Evolutionary conservation across 768 basidiomycete species (phyloP).

Genomic region (Dendrothele bispora): DNA sequence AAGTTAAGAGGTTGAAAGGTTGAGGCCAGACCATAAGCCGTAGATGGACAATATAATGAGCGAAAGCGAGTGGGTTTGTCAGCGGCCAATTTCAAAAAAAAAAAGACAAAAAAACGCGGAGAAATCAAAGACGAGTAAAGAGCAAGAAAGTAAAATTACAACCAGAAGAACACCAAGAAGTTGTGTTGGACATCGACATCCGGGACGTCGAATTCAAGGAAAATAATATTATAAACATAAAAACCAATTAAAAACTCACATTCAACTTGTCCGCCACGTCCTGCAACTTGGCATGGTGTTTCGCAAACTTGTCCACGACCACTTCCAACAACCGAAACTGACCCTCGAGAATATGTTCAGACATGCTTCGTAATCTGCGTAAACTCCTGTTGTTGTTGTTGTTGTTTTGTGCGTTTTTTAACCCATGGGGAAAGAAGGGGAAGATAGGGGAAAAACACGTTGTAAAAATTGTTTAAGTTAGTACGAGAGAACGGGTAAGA

Average conservation of each 20-base stretch:
- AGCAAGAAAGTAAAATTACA: not conserved
- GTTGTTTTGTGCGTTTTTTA: not conserved
- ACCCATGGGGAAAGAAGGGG: not conserved
- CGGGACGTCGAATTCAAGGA: too few species aligned
- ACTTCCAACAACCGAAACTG: not conserved
- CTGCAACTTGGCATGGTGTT: constrained; percentile 1
- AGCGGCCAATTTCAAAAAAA: too few species aligned
- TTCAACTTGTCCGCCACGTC: constrained; percentile 6
- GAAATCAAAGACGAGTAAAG: not conserved
- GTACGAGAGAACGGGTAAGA: too few species aligned
- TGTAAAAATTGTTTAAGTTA: too few species aligned
- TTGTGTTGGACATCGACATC: not conserved
- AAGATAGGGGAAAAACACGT: not conserved
- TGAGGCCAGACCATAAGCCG: not conserved
- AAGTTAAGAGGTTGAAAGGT: not conserved
- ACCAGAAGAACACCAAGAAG: not conserved
- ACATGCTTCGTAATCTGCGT: constrained; percentile 3
- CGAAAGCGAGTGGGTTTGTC: too few species aligned
- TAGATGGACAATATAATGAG: not conserved
- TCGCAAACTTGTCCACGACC: not conserved
- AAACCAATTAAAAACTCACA: too few species aligned
- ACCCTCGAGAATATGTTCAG: not conserved
- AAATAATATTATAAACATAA: too few species aligned
- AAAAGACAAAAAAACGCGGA: not conserved
- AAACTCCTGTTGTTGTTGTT: constrained; percentile 2